These are phyloP conservation scores for Botrytis deweyae DNA, from an alignment of 2,329 filamentous ascomycete species.

Conservation along the genomic window DNA sequence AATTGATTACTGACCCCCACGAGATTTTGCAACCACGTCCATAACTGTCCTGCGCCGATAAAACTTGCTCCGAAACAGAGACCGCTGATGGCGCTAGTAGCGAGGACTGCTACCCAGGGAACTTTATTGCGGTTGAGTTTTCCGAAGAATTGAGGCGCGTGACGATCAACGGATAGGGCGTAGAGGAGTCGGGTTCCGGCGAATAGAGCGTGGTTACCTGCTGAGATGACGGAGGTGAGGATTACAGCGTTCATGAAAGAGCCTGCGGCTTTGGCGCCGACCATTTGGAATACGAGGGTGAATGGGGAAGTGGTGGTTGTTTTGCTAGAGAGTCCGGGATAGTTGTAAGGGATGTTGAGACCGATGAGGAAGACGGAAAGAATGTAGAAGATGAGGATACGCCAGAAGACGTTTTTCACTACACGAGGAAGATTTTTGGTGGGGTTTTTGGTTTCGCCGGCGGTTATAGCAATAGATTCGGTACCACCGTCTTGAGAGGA, in stretches of 20 bases:
- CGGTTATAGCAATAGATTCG: constrained; percentile 64
- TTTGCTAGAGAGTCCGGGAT: constrained; percentile 45
- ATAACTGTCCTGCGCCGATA: constrained; percentile 63
- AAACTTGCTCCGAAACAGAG: constrained; percentile 65
- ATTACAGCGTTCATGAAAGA: constrained; percentile 62
- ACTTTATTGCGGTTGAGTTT: constrained; percentile 50
- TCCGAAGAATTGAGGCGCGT: constrained; percentile 57
- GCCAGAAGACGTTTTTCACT: constrained; percentile 65
- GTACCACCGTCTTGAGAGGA: constrained; percentile 52
- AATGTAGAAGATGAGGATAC: constrained; percentile 49
- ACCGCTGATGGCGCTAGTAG: constrained; percentile 53
- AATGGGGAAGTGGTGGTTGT: constrained; percentile 52
- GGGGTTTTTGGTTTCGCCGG: constrained; percentile 64
- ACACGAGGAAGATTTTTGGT: constrained; percentile 60
- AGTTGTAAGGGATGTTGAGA: constrained; percentile 58
- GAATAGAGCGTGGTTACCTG: constrained; percentile 59
- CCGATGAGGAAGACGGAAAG: constrained; percentile 55
- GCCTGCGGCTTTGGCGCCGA: constrained; percentile 54
- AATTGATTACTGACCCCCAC: constrained; percentile 68
- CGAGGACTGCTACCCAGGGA: constrained; percentile 55
- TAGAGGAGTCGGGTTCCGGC: constrained; percentile 57
- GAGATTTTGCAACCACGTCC: constrained; percentile 67
- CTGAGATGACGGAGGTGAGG: constrained; percentile 57
- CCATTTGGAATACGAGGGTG: constrained; percentile 61
- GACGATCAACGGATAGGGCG: constrained; percentile 51